Evolutionary conservation across 129 eudicot species (phyloP).

Genomic region (Smallanthus sonchifolius): DNA sequence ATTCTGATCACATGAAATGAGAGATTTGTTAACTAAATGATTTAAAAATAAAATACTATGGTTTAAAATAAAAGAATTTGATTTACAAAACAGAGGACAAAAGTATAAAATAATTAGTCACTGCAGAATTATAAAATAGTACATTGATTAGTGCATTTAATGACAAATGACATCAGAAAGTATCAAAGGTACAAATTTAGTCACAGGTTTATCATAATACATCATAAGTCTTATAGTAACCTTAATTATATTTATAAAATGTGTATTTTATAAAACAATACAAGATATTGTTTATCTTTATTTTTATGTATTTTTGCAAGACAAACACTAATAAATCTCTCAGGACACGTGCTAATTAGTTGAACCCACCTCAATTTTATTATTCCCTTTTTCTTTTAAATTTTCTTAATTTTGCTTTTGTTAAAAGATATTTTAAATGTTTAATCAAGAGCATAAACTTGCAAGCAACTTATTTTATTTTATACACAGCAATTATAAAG

Average conservation of each 20-base stretch:
- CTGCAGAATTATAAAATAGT: neutral
- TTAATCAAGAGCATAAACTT: too few relatives aligned
- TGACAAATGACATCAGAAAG: slow-evolving; percentile 12
- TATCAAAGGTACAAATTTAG: slow-evolving; percentile 18
- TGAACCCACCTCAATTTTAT: too few relatives aligned
- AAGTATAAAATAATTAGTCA: neutral
- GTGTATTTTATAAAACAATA: too few relatives aligned
- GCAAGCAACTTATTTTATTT: neutral
- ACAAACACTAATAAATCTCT: too few relatives aligned
- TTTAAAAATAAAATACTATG: neutral
- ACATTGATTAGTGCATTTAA: slow-evolving; percentile 17
- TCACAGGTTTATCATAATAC: neutral
- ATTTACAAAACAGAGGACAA: neutral
- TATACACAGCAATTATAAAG: neutral
- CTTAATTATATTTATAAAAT: neutral
- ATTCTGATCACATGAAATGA: too few relatives aligned
- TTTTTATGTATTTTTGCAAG: too few relatives aligned
- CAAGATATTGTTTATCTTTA: too few relatives aligned
- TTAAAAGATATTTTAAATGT: too few relatives aligned
- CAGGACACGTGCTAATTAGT: too few relatives aligned
- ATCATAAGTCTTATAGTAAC: neutral
- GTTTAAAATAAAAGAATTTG: neutral
- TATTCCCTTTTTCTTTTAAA: too few relatives aligned
- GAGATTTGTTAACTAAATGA: too few relatives aligned
- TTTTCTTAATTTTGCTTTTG: too few relatives aligned